Evolutionary conservation across 2,329 filamentous ascomycete species (phyloP).

Genomic region (Cercospora sp.): DNA sequence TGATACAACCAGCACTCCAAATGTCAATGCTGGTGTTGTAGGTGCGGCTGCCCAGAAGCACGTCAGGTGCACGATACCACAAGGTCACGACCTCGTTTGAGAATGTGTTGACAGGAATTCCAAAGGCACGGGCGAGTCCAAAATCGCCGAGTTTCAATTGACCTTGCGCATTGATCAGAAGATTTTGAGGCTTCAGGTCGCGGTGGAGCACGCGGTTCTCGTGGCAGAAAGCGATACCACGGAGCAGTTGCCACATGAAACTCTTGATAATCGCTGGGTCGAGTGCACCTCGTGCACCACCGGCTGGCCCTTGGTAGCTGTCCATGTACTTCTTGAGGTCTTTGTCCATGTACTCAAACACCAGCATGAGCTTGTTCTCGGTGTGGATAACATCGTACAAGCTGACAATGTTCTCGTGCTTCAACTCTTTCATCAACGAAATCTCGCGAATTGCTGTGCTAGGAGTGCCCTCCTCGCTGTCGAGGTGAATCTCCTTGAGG

Average conservation of each 20-base stretch:
- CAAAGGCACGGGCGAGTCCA: slow-evolving; percentile 88
- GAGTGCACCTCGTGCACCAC: slow-evolving; percentile 84
- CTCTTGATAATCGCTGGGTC: slow-evolving; percentile 93
- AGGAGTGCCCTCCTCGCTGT: slow-evolving; percentile 96
- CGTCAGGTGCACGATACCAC: slow-evolving; percentile 96
- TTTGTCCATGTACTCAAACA: slow-evolving; percentile 98
- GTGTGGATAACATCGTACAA: slow-evolving; percentile 99
- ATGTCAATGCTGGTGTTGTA: slow-evolving; percentile 99
- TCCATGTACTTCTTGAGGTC: slow-evolving; percentile 99
- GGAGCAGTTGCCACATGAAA: slow-evolving; percentile 97
- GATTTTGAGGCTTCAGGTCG: slow-evolving; percentile 93
- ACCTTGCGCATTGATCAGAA: slow-evolving; percentile 90
- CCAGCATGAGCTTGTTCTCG: slow-evolving; percentile 99
- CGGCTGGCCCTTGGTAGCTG: slow-evolving; percentile 49
- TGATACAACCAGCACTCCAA: slow-evolving; percentile 98
- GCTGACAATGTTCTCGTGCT: slow-evolving; percentile 96
- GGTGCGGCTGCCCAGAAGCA: slow-evolving; percentile 86
- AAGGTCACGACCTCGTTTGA: slow-evolving; percentile 96
- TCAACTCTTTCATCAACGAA: slow-evolving; percentile 98
- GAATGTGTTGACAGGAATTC: slow-evolving; percentile 97
- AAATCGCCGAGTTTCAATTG: slow-evolving; percentile 93
- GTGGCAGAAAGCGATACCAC: slow-evolving; percentile 96
- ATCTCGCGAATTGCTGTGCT: slow-evolving; percentile 98
- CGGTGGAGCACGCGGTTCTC: slow-evolving; percentile 94
- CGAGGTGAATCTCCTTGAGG: slow-evolving; percentile 97